Base-by-base conservation (phyloP, 352 stramenopile species). In the Pilasporangium apinafurcum region DNA sequence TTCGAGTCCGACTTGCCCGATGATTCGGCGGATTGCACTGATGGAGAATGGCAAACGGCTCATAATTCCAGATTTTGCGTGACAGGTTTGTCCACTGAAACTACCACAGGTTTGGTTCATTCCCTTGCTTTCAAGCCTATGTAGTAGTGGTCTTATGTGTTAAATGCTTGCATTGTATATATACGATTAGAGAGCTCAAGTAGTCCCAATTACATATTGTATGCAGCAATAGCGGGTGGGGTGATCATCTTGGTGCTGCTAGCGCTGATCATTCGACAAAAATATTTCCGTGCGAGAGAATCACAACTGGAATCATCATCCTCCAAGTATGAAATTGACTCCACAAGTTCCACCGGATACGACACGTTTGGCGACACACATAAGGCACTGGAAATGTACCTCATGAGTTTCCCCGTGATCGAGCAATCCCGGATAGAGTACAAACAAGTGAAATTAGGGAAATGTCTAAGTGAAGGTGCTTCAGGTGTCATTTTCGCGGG, bases 11-110 rank as follows among this genome's bases (percentile, higher is more conserved):
- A 77, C 25, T 41, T 45, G 8, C 47, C 61, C 20, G 17, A 31
- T n/a, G 34, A 37, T 2, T 44, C 35, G 6, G 57, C 61, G 3
- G 55, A 57, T 8, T 76, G 61, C 31, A 25, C 37, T 9, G 42
- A 45, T 9, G 65, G 62, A 7, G 44, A 47, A 13, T 67, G 58
- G 65, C 40, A 77, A 30, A 47, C 46, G 14, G 62, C 49, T 20
- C 59, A 74, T 33, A 41, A 48, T 38, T 44, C 38, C 13, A 59
- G 56, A 2, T 74, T 76, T 33, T 76, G 65, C 21, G 64, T 77
- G 8, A 51, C 67, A 10, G 46, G n/a, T n/a, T n/a, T n/a, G n/a
- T n/a, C n/a, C n/a, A n/a, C n/a, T n/a, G n/a, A n/a, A n/a, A n/a
- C n/a, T n/a, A n/a, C n/a, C n/a, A n/a, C n/a, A n/a, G n/a, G n/a